Percentiles rank a stretch among this genome's conserved stretches.
phyloP scores from a whole-genome alignment of 768 basidiomycete species.

The Auricularia auricula-judae region DNA sequence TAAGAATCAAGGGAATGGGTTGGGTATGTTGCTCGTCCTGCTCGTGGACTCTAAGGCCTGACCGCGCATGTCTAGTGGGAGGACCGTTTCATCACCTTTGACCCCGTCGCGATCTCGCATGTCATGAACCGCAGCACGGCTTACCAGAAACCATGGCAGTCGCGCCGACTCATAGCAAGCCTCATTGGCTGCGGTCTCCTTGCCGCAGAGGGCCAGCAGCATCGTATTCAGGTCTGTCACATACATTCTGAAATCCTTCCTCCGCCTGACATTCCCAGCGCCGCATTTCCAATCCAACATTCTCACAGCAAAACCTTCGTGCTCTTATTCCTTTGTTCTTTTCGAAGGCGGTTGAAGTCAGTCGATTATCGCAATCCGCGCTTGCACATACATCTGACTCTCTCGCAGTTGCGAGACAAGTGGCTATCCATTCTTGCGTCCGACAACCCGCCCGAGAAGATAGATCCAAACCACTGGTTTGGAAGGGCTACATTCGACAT shows the following conservation, averaged over 20 bases:
- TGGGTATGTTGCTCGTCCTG: constrained; percentile 20
- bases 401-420: neutral
- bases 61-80: constrained; percentile 29
- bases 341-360: constrained; percentile 45
- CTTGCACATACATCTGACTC: no score
- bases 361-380: constrained; percentile 12
- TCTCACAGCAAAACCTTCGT: constrained; percentile 68
- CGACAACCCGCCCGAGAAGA: constrained; percentile 1
- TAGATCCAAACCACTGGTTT: constrained; percentile 31
- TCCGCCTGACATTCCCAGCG: constrained; percentile 17
- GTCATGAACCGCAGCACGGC: constrained; percentile 31
- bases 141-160: constrained; percentile 51
- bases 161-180: constrained; percentile 33
- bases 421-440: constrained; percentile 3
- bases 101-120: constrained; percentile 36
- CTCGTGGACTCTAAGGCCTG: neutral
- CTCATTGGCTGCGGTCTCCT: constrained; percentile 37
- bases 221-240: constrained; percentile 27
- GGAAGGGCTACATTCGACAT: constrained; percentile 53
- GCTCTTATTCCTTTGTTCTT: constrained; percentile 64
- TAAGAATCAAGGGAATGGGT: constrained; percentile 45
- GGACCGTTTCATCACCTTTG: constrained; percentile 42
- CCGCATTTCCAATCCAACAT: constrained; percentile 64
- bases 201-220: constrained; percentile 23
- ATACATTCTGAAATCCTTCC: neutral